Percentiles rank a stretch among this genome's conserved stretches.
Evolutionary conservation across 2,329 filamentous ascomycete species (phyloP).

Genomic region (Cladosporium cucumerinum): DNA sequence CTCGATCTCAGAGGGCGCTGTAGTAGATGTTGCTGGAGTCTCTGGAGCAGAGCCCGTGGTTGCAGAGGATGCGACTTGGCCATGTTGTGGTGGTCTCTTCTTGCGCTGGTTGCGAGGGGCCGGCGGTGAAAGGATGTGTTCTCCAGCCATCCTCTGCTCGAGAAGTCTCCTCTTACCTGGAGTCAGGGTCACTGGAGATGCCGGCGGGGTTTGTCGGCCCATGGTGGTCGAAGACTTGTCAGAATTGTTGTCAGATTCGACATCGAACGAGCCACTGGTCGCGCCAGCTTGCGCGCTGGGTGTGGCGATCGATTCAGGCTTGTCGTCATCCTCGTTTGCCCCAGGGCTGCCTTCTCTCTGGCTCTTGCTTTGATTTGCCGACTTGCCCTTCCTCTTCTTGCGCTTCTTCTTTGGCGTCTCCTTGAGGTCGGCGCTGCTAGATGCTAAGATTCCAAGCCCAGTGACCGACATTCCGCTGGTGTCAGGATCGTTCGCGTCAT

Average conservation of each 20-base stretch:
- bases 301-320: background rate
- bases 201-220: conserved; percentile 1
- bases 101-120: conserved; percentile 6
- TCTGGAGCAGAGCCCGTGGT: background rate
- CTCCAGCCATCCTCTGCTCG: background rate
- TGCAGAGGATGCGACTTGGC: background rate
- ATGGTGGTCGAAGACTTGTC: conserved; percentile 8
- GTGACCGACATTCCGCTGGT: background rate
- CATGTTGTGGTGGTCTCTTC: background rate
- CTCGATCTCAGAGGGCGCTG: background rate
- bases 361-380: background rate
- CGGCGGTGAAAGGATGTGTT: background rate
- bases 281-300: background rate
- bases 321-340: background rate
- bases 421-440: background rate
- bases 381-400: conserved; percentile 3
- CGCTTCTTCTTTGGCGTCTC: background rate
- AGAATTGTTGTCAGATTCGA: background rate
- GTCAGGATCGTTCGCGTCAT: background rate
- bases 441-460: background rate
- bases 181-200: background rate
- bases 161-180: background rate
- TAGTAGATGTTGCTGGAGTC: background rate
- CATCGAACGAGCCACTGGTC: background rate
- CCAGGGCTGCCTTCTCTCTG: background rate